These are phyloP conservation scores for Trypanosoma cruzi DNA, from an alignment of 208 protist species.

Conservation along the genomic window DNA sequence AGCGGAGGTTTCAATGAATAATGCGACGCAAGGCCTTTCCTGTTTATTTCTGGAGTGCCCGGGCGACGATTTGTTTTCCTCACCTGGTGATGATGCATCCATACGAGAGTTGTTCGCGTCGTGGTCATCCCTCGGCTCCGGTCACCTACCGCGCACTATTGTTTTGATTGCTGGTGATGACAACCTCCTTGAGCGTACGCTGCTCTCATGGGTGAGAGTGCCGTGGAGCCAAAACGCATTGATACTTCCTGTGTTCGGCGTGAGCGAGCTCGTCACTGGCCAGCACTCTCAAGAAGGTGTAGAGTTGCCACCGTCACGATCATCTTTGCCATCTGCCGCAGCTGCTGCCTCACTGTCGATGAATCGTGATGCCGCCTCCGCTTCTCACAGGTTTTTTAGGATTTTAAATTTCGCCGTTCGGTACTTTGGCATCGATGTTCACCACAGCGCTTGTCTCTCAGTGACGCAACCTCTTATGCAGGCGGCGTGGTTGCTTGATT, in stretches of 20 bases:
- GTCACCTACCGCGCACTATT: conserved; percentile 14
- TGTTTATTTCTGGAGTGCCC: conserved; percentile 47
- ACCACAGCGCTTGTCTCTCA: conserved; percentile 25
- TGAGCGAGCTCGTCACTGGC: conserved; percentile 26
- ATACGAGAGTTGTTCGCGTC: conserved; percentile 33
- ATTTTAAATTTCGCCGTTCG: conserved; percentile 30
- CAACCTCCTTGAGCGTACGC: conserved; percentile 25
- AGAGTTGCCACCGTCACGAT: neutral
- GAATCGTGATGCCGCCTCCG: neutral
- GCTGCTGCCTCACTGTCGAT: neutral
- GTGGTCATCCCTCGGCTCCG: conserved; percentile 33
- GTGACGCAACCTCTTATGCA: conserved; percentile 14
- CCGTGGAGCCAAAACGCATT: conserved; percentile 62
- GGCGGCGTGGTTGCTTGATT: conserved; percentile 4
- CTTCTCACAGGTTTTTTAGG: neutral
- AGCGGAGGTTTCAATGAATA: neutral
- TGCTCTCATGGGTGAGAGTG: conserved; percentile 61
- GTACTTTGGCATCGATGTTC: conserved; percentile 31
- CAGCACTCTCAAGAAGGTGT: neutral
- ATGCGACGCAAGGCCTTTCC: conserved; percentile 9
- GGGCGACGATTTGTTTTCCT: neutral
- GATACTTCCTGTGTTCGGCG: conserved; percentile 61
- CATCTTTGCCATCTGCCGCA: neutral
- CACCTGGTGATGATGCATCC: conserved; percentile 10
- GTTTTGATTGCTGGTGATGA: conserved; percentile 45